Conservation (phyloP, 345 rosid genomes). For the Ailanthus altissimus region DNA sequence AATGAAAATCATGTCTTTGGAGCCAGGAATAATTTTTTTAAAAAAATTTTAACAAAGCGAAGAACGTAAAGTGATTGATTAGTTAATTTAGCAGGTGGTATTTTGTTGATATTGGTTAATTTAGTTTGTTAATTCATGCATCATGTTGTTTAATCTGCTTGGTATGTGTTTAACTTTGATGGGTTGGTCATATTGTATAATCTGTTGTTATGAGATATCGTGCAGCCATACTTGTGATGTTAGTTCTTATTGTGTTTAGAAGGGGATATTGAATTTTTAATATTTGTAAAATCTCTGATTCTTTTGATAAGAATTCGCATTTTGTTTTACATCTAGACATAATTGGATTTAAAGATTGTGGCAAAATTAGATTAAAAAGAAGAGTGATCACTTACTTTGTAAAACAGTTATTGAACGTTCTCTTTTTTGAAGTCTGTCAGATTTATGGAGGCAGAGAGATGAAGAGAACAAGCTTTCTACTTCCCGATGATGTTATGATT, state of each 20-base stretch:
- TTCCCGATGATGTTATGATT: slow-evolving; percentile 19
- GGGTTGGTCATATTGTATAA: not conserved
- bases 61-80: not conserved
- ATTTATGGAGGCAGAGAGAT: not conserved
- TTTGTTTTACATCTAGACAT: not conserved
- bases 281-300: not conserved
- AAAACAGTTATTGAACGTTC: not conserved
- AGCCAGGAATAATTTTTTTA: not conserved
- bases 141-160: not conserved
- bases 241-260: not conserved
- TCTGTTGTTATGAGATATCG: not conserved
- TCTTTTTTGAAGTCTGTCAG: slow-evolving; percentile 8
- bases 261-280: not conserved
- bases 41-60: not conserved
- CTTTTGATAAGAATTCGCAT: not conserved
- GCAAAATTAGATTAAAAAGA: not conserved
- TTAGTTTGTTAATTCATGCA: not conserved
- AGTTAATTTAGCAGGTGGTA: not conserved
- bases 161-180: not conserved
- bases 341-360: not conserved
- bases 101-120: not conserved
- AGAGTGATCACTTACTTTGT: not conserved
- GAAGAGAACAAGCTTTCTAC: not conserved
- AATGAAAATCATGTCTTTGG: not conserved
- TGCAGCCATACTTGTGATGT: not conserved